Evolutionary conservation across 768 basidiomycete genomes (phyloP).

Genomic region (Mycena latifolia): DNA sequence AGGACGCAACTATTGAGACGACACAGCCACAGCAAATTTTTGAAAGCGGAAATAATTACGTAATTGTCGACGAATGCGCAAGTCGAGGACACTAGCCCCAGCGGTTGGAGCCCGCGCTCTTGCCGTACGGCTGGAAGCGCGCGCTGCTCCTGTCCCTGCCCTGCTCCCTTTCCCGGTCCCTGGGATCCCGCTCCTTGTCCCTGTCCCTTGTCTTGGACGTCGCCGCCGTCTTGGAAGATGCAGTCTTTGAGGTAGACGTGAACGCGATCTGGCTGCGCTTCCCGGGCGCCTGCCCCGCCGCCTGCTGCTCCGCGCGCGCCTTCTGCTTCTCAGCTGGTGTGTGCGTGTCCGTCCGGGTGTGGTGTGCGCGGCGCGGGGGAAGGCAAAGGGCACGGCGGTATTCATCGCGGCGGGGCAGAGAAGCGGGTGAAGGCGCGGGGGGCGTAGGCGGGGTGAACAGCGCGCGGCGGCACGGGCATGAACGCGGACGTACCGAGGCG

Average conservation of each 20-base stretch:
- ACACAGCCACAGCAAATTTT: too few species aligned
- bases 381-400: too few species aligned
- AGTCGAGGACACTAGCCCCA: too few species aligned
- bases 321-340: conserved; percentile 71
- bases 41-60: too few species aligned
- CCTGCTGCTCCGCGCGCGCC: conserved; percentile 70
- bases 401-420: conserved; percentile 31
- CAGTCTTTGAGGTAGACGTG: conserved; percentile 39
- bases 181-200: conserved; percentile 8
- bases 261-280: conserved; percentile 78
- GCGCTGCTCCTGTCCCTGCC: conserved; percentile 20
- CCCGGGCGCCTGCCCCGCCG: conserved; percentile 61
- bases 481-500: conserved; percentile 74
- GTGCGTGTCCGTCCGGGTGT: conserved; percentile 33
- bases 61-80: too few species aligned
- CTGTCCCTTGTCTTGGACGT: conserved; percentile 17
- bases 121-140: conserved; percentile 37
- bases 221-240: too few species aligned
- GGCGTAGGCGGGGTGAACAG: conserved; percentile 41
- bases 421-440: conserved; percentile 33
- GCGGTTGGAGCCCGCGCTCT: too few species aligned
- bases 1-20: too few species aligned
- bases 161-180: background rate
- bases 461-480: conserved; percentile 6
- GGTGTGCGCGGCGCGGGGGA: background rate